Evolutionary conservation across 2,329 filamentous ascomycete genomes (phyloP), one percentile per base, ranked within the genome.

Genomic region (Claviceps quebecensis): DNA sequence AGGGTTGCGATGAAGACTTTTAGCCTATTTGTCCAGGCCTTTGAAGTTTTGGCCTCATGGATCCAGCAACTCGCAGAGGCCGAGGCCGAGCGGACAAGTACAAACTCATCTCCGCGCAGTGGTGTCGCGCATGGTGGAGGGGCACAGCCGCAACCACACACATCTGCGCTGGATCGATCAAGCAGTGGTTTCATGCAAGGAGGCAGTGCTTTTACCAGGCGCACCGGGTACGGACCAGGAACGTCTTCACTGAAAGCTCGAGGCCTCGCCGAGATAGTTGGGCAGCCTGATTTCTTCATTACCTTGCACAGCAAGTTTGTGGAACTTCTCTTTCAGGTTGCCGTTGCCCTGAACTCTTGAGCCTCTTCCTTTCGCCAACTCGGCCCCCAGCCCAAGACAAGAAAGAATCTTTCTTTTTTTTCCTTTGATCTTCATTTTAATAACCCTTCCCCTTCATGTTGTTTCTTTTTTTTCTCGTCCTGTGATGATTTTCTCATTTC

Each of bases 251-350:
- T 76, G 43, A 80, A 76, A 56, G 73, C 79, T 40, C 74, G 78
- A 41, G 80, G 81, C 2, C 67, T 85, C 47, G 78, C 81, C 0
- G 81, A 85, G 65, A 69, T 85, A 41, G 78, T 83, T 29, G 81
- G 81, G 19, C 69, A 79, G 57, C 80, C 81, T 4, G 81, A 84
- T 60, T 81, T 85, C 59, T 85, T 85, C 57, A 77, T 84, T 52
- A 76, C 83, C 66, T 66, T 85, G 54, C 81, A 85, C 62, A 69
- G 73, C 40, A 72, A 74, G 55, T 85, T 85, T 60, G 81, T 84
- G 26, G 72, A 75, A 59, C 68, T 85, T 41, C 66, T 84, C 49
- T 69, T 81, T 16, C 78, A 83, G 62, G 69, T 81, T 29, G 74
- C 75, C 16, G 72, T 78, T 13, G 72, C 73, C 23, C 61, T 80